Percentiles rank a stretch among this genome's conserved stretches.
phyloP scores from a whole-genome alignment of 2,329 filamentous ascomycete genomes.

The Hymenoscyphus fructigenus region DNA sequence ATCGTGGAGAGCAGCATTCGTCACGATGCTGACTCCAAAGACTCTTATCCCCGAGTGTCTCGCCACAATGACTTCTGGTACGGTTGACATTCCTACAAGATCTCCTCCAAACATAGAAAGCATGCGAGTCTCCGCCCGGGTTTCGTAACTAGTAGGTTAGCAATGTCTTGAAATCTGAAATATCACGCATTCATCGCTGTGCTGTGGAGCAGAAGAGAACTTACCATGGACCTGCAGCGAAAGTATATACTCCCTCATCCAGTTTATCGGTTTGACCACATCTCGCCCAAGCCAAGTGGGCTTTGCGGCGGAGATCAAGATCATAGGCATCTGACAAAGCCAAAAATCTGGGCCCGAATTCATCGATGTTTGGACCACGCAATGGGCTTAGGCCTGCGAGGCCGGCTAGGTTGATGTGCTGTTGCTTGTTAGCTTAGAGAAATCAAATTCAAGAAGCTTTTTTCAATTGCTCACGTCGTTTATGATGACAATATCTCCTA shows the following conservation, averaged over 20 bases:
- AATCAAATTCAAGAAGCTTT: background rate
- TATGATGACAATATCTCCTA: slow-evolving; percentile 64
- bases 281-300: slow-evolving; percentile 20
- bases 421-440: background rate
- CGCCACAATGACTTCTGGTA: slow-evolving; percentile 66
- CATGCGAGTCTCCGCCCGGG: slow-evolving; percentile 63
- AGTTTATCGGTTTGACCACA: slow-evolving; percentile 11
- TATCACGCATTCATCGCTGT: background rate
- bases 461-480: slow-evolving; percentile 53
- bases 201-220: background rate
- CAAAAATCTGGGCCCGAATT: slow-evolving; percentile 23
- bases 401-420: slow-evolving; percentile 25
- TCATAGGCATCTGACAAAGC: slow-evolving; percentile 27
- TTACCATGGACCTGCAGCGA: slow-evolving; percentile 25
- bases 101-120: slow-evolving; percentile 61
- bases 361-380: slow-evolving; percentile 19
- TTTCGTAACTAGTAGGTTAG: slow-evolving; percentile 50
- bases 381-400: slow-evolving; percentile 22
- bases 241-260: slow-evolving; percentile 25
- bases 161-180: background rate
- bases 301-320: slow-evolving; percentile 21
- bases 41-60: slow-evolving; percentile 63
- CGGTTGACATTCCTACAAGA: slow-evolving; percentile 69
- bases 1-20: slow-evolving; percentile 61
- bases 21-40: slow-evolving; percentile 64